These are phyloP conservation scores for Citrus maxima DNA, from an alignment of 345 rosid genomes.

Conservation along the genomic window DNA sequence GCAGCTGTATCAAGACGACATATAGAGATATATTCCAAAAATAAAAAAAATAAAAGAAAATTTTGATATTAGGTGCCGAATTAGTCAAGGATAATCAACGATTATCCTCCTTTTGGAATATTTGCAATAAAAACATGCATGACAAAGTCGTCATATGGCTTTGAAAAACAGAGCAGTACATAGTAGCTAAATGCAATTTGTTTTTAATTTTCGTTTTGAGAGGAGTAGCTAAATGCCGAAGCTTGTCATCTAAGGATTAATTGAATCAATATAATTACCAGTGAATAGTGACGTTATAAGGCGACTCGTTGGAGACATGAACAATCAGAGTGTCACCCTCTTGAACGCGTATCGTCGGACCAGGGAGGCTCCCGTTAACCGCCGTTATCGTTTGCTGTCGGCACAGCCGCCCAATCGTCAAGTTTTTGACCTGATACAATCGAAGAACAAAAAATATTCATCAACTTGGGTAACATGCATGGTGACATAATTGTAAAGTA, in stretches of 20 bases:
- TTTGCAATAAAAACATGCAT: not conserved
- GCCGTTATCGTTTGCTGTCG: slow-evolving; percentile 52
- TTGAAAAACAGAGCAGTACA: not conserved
- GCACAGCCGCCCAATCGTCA: slow-evolving; percentile 58
- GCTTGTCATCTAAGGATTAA: not conserved
- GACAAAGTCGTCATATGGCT: not conserved
- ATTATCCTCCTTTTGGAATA: not conserved
- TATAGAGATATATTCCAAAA: no score
- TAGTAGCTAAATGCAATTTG: no score
- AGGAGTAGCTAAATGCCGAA: not conserved
- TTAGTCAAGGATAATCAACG: not conserved
- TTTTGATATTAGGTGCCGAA: not conserved
- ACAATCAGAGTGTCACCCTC: slow-evolving; percentile 83
- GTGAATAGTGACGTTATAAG: slow-evolving; percentile 80
- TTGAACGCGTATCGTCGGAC: slow-evolving; percentile 57
- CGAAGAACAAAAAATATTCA: no score
- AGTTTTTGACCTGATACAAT: slow-evolving; percentile 61
- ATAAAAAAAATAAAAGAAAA: no score
- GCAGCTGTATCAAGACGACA: no score
- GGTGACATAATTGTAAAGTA: no score
- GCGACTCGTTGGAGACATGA: slow-evolving; percentile 73
- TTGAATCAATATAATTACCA: slow-evolving; percentile 43
- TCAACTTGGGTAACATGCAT: no score
- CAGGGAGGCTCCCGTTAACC: slow-evolving; percentile 78
- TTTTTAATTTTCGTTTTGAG: no score